These are phyloP conservation scores for Pseudozyma thailandica DNA, from an alignment of 1,284 basidiomycete species.

Conservation along the genomic window DNA sequence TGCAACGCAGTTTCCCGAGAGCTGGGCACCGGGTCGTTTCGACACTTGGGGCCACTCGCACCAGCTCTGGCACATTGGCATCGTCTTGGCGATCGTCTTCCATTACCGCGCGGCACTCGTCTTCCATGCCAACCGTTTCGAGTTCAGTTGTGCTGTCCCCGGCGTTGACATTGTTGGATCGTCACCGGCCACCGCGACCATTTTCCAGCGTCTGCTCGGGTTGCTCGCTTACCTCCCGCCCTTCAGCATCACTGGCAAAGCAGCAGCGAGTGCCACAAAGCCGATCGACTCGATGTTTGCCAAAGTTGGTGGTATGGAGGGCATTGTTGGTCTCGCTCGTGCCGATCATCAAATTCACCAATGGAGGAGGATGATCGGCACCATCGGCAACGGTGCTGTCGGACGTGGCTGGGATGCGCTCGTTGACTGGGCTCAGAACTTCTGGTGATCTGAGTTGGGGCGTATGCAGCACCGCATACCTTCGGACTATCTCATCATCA, in stretches of 20 bases:
- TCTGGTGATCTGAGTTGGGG: constrained; percentile 21
- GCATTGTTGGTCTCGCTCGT: constrained; percentile 48
- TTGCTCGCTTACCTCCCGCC: constrained; percentile 19
- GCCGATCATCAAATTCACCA: constrained; percentile 58
- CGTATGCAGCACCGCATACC: too few species aligned
- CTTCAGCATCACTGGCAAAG: constrained; percentile 13
- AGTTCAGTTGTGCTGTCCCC: constrained; percentile 57
- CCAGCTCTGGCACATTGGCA: constrained; percentile 66
- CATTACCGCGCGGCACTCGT: constrained; percentile 62
- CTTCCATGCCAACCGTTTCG: constrained; percentile 63
- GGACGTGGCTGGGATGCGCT: constrained; percentile 55
- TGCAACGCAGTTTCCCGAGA: constrained; percentile 63
- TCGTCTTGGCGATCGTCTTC: constrained; percentile 63
- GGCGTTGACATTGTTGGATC: constrained; percentile 8
- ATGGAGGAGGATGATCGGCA: constrained; percentile 53
- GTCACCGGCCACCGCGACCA: constrained; percentile 3
- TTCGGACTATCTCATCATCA: too few species aligned
- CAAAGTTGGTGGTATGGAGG: constrained; percentile 52
- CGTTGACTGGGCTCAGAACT: constrained; percentile 56
- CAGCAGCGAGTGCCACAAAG: constrained; percentile 21
- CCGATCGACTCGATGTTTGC: constrained; percentile 48
- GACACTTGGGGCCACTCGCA: constrained; percentile 65
- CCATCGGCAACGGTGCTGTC: constrained; percentile 53
- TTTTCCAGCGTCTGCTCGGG: constrained; percentile 22
- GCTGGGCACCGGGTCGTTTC: constrained; percentile 60